phyloP scores from a whole-genome alignment of 768 basidiomycete genomes.

The Lentinula lateritia region DNA sequence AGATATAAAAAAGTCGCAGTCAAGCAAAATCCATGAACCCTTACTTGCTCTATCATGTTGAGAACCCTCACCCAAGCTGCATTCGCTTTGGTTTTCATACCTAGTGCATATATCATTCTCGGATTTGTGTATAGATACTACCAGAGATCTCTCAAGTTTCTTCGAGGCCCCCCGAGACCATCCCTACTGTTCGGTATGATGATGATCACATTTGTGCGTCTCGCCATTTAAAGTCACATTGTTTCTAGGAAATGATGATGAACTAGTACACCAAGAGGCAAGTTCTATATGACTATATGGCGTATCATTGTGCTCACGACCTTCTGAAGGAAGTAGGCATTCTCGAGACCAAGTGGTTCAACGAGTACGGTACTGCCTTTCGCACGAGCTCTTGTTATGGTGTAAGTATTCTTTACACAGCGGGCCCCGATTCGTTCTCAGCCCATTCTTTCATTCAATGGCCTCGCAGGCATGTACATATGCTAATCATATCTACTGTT shows the following conservation, averaged over 20 bases:
- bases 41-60: background rate
- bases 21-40: background rate
- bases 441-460: background rate
- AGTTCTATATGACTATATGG: background rate
- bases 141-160: background rate
- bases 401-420: background rate
- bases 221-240: background rate
- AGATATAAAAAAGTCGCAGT: background rate
- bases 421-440: background rate
- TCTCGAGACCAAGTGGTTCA: background rate
- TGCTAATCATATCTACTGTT: background rate
- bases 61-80: background rate
- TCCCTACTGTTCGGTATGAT: background rate
- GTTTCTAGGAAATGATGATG: background rate
- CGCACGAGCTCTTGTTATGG: background rate
- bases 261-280: background rate
- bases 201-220: background rate
- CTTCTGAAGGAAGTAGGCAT: background rate
- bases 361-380: background rate
- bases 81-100: background rate
- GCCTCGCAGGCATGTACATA: background rate
- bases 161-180: background rate
- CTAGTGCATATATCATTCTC: background rate
- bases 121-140: background rate
- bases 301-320: background rate